Base-by-base conservation (phyloP, 345 rosid genomes). In the Nasturtium officinale region DNA sequence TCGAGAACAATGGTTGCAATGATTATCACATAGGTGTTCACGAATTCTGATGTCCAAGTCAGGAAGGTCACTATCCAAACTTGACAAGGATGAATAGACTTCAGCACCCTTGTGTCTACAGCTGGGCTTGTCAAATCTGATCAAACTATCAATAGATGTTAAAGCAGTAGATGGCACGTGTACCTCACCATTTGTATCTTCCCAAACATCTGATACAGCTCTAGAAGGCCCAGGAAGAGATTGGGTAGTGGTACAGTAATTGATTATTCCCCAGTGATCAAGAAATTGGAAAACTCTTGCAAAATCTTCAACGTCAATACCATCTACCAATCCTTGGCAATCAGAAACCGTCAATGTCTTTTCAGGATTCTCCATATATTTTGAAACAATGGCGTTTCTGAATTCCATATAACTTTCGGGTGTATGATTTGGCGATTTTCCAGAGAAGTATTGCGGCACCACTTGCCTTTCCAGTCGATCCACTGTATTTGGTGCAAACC, bases 231-330 rank as follows among this genome's bases (percentile, higher is more conserved):
- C 91, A 67, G 77, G 78, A 50, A 53, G 83, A 40, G 32, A 56
- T 65, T 84, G 79, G 47, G 78, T 51, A 66, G 80, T 81, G 35
- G 90, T 89, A 87, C 90, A 90, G 76, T 91, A 95, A 82, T 95
- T 95, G 73, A 91, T 88, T 52, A 95, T 88, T 69, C 99, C 99
- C 99, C 99, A 95, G 50, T 95, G 97, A 81, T 95, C 91, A 80
- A 95, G 98, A 83, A 95, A 95, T 76, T 96, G 83, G 66, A 90
- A 81, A 66, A 95, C 93, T 54, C 98, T 85, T 23, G 85, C 77
- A 73, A 87, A 76, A 81, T 88, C 96, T 75, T 95, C 99, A 77
- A 29, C 13, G 28, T 78, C 86, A 54, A 88, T 61, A 73, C 88
- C 87, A 80, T 53, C 78, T 56, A 86, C 77, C 78, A 84, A 73